These are phyloP conservation scores for Pulchroboletus neoregius DNA, from an alignment of 1,284 basidiomycete genomes.

Conservation along the genomic window DNA sequence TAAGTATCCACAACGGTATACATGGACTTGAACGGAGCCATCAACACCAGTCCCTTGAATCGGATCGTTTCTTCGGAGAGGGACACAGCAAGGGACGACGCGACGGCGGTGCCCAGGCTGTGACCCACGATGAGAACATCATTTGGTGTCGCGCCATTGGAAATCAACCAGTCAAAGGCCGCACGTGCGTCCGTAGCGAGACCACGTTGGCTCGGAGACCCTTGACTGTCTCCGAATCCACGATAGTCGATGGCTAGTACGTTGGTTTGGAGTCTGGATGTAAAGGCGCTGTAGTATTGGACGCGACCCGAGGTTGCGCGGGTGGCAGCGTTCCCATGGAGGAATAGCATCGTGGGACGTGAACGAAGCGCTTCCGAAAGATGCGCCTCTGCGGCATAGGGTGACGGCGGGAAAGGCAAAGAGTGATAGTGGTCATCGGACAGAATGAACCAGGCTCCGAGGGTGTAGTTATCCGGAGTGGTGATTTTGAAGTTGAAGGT, in stretches of 20 bases:
- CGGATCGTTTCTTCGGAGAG: constrained; percentile 52
- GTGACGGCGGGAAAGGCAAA: constrained; percentile 35
- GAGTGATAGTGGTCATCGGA: constrained; percentile 64
- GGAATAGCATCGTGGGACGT: constrained; percentile 78
- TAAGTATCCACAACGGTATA: constrained; percentile 67
- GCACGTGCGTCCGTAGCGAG: constrained; percentile 73
- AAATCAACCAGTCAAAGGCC: constrained; percentile 76
- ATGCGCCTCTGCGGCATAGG: constrained; percentile 33
- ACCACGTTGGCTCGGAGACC: constrained; percentile 73
- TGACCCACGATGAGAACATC: constrained; percentile 76
- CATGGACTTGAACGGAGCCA: constrained; percentile 77
- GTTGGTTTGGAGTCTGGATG: constrained; percentile 65
- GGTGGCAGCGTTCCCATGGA: constrained; percentile 88
- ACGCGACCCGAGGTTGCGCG: constrained; percentile 66
- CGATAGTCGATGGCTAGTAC: constrained; percentile 87
- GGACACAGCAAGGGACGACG: constrained; percentile 56
- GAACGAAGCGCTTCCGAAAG: constrained; percentile 48
- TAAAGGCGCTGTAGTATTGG: constrained; percentile 57
- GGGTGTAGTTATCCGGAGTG: constrained; percentile 71
- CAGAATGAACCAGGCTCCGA: constrained; percentile 91
- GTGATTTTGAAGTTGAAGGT: constrained; percentile 67
- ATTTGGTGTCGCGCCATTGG: constrained; percentile 52
- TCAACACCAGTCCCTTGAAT: constrained; percentile 63
- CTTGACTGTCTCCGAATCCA: constrained; percentile 88
- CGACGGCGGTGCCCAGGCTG: constrained; percentile 79